Evolutionary conservation across 305 asterid genomes (phyloP).

Genomic region (Vinca major): DNA sequence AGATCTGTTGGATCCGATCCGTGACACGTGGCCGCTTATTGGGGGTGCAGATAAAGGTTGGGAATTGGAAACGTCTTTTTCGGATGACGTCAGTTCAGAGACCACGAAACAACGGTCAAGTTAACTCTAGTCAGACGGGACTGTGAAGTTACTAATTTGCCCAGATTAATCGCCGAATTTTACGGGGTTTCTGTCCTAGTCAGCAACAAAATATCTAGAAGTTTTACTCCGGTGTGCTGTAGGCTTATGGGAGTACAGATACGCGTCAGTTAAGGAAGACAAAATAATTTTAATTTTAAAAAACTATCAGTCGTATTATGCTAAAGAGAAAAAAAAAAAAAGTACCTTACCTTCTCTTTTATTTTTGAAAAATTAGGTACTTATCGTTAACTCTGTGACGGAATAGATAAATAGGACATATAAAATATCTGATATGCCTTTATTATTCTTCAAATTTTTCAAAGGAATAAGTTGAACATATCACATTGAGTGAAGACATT

Average conservation of each 20-base stretch:
- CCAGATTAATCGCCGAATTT: neutral
- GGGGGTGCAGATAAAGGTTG: constrained; percentile 15
- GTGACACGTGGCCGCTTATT: constrained; percentile 21
- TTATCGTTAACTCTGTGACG: no score
- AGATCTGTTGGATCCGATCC: constrained; percentile 23
- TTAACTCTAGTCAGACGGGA: neutral
- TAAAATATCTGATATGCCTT: no score
- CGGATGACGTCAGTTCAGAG: constrained; percentile 6
- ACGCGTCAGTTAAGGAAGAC: no score
- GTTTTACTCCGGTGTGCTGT: constrained; percentile 6
- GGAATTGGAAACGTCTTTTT: neutral
- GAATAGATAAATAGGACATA: no score
- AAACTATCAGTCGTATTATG: no score
- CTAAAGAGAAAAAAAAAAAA: no score
- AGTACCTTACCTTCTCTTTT: no score
- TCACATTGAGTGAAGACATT: no score
- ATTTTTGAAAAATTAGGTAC: no score
- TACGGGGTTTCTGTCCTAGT: constrained; percentile 9
- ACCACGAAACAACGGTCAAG: neutral
- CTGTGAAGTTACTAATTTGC: constrained; percentile 5
- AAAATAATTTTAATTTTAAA: no score
- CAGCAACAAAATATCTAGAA: constrained; percentile 23
- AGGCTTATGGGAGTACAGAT: neutral
- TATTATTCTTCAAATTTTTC: no score
- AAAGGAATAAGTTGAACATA: no score